These are phyloP conservation scores for Gleditsia sinensis DNA, from an alignment of 306 rosid species.

Conservation along the genomic window DNA sequence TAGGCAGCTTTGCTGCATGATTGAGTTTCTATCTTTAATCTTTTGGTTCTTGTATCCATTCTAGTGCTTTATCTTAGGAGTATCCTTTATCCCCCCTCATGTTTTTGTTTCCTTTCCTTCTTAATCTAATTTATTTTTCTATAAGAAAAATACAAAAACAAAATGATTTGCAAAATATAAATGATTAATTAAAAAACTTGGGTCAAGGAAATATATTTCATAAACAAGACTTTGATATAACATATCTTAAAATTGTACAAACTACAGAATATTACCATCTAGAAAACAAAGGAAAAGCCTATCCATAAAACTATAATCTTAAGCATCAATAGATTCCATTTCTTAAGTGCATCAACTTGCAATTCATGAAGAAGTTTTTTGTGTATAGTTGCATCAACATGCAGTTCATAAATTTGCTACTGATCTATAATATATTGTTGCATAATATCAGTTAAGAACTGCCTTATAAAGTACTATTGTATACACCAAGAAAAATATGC, in stretches of 20 bases:
- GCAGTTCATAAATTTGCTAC: neutral
- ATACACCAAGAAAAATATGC: no score
- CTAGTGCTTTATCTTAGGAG: no score
- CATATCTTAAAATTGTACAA: neutral
- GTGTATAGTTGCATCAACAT: neutral
- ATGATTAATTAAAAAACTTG: conserved; percentile 19
- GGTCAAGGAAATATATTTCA: conserved; percentile 3
- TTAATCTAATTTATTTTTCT: no score
- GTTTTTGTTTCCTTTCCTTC: no score
- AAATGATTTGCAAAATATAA: neutral
- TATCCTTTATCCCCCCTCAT: no score
- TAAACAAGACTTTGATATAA: neutral
- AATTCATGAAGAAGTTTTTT: no score
- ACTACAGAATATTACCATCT: neutral
- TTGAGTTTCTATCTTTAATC: no score
- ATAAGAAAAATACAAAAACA: no score
- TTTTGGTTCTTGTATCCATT: no score
- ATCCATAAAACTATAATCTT: conserved; percentile 10
- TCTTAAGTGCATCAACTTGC: neutral
- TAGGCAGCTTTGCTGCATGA: no score
- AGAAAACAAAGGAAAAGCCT: neutral
- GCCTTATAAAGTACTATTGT: no score
- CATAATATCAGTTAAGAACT: neutral
- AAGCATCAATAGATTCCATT: neutral
- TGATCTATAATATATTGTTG: neutral